Percentiles rank a stretch among this genome's conserved stretches.
Evolutionary conservation across 176 grass and related monocot genomes (phyloP).

Genomic region (Urochloa ruziziensis): DNA sequence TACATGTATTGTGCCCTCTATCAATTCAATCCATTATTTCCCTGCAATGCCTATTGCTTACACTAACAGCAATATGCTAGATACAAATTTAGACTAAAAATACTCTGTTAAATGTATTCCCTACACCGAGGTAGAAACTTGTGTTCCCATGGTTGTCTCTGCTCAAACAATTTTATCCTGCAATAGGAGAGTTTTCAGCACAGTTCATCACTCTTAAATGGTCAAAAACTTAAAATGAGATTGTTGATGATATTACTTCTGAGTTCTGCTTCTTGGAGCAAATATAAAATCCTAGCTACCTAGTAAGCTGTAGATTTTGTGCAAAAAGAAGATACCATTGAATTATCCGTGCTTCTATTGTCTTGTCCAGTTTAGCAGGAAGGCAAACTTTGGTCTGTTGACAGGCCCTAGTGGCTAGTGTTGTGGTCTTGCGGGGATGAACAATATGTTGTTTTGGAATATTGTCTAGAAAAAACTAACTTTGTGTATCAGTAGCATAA

Average conservation of each 20-base stretch:
- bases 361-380: background rate
- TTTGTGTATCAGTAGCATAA: conserved; percentile 15
- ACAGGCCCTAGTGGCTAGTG: background rate
- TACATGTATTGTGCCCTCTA: no score
- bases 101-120: background rate
- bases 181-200: conserved; percentile 4
- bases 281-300: background rate
- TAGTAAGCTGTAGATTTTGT: background rate
- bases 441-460: conserved; percentile 15
- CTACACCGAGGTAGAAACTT: background rate
- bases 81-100: conserved; percentile 1
- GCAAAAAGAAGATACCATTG: background rate
- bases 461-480: conserved; percentile 9
- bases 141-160: background rate
- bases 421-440: background rate
- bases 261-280: conserved; percentile 1
- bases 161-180: background rate
- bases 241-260: background rate
- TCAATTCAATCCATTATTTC: no score
- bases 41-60: no score
- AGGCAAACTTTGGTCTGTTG: background rate
- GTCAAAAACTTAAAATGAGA: background rate
- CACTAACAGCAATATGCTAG: background rate
- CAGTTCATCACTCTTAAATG: background rate
- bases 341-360: conserved; percentile 3